Conservation (phyloP, 495 filamentous ascomycete genomes). For the Aspergillus nanangensis region DNA sequence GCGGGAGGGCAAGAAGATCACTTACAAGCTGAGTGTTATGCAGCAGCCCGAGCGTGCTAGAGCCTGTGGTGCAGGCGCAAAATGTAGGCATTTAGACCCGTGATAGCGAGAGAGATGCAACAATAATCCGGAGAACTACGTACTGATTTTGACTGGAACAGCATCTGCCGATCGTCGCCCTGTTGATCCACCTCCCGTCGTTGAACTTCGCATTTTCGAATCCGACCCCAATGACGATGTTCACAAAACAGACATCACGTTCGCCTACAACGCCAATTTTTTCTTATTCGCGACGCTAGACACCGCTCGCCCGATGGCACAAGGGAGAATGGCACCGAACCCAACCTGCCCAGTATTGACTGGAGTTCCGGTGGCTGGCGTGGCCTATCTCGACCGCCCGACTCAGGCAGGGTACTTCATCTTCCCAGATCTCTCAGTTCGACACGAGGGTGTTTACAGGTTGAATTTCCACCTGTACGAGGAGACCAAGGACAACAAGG, state of each 20-base stretch:
- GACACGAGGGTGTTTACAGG: constrained; percentile 88
- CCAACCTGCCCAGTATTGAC: constrained; percentile 82
- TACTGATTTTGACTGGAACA: constrained; percentile 38
- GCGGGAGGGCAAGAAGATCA: constrained; percentile 73
- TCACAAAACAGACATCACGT: constrained; percentile 72
- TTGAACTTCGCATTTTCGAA: constrained; percentile 86
- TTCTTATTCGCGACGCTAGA: constrained; percentile 95
- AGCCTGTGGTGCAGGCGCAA: constrained; percentile 92
- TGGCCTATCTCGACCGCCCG: constrained; percentile 93
- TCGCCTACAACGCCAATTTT: constrained; percentile 93
- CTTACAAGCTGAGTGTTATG: constrained; percentile 79
- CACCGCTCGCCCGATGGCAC: constrained; percentile 78
- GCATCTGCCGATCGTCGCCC: constrained; percentile 94
- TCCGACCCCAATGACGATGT: constrained; percentile 55
- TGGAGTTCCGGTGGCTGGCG: constrained; percentile 91
- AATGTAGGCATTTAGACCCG: constrained; percentile 58
- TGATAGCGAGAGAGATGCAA: too few relatives aligned
- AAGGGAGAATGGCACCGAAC: constrained; percentile 65
- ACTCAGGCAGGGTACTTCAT: constrained; percentile 93
- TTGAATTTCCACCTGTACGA: constrained; percentile 92
- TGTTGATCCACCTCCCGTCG: constrained; percentile 93
- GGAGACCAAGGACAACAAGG: constrained; percentile 75
- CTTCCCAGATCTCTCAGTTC: constrained; percentile 94
- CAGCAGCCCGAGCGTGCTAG: constrained; percentile 95
- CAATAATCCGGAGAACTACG: too few relatives aligned